Evolutionary conservation across 1,139 yeast genomes (phyloP), one percentile per base, ranked within the genome.

Genomic region (Pneumocystis carinii): DNA sequence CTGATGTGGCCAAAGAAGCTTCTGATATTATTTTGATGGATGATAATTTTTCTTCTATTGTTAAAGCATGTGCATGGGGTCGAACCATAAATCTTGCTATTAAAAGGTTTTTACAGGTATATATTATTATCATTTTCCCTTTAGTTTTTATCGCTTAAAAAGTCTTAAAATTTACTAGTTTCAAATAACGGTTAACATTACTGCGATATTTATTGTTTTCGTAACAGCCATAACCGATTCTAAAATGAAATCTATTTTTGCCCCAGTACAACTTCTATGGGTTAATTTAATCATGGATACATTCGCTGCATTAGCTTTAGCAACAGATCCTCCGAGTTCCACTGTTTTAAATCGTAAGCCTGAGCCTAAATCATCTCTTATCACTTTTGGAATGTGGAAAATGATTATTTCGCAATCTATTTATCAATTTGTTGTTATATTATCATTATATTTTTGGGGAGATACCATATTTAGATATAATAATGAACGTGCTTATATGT

Each of bases 21-120:
- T 75, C 83, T 38, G 84, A 81, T 69, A 70, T 81, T 68, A 76
- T 81, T 38, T 72, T 81, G 59, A 71, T 79, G 70, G 74, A 71
- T 53, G 98, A 92, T 76, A 95, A 92, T 76, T 92, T 92, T 72
- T 80, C 90, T 10, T 92, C 95, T 64, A 92, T 92, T 73, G 97
- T 92, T 62, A 89, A 89, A 74, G 99, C 98, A n/a, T 88, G 92
- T 71, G 88, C 89, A 75, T 94, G 98, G 98, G 99, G 99, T 65
- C 83, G 99, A 74, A 90, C 97, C 63, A 98, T 94, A 66, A 87
- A 95, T 24, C 85, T 86, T 42, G 90, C 97, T 1, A 95, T 92
- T 72, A 89, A 90, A 74, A 92, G 92, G 74, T 92, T 92, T 72
- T 85, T 92, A 72, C 98, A 48, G 29, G 55, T 48, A 48, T 24